Conservation (phyloP, 495 filamentous ascomycete species). For the Lasiosphaeria miniovina region DNA sequence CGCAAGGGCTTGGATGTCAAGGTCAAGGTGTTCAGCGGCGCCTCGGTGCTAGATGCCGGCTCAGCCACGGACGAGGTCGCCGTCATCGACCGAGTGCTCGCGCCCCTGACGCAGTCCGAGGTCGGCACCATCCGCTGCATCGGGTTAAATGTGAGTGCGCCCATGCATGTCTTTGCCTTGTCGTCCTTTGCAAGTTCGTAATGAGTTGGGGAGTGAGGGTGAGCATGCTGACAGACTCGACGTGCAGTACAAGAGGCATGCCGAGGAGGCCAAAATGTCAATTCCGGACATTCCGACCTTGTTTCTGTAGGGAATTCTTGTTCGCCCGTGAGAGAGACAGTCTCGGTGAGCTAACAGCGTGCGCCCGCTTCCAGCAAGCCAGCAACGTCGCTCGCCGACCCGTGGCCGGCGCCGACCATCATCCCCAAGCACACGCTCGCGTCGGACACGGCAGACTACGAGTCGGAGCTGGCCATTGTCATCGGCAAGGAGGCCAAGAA, state of each 20-base stretch:
- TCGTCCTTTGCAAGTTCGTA: background rate
- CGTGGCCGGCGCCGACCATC: conserved; percentile 44
- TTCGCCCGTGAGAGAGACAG: background rate
- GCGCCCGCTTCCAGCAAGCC: conserved; percentile 30
- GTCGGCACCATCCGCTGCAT: conserved; percentile 47
- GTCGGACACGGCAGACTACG: conserved; percentile 42
- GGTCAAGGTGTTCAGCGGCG: conserved; percentile 53
- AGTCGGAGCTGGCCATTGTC: conserved; percentile 47
- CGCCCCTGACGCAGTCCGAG: conserved; percentile 48
- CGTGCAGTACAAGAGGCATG: conserved; percentile 46
- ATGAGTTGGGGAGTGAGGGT: background rate
- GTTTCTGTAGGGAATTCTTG: conserved; percentile 35
- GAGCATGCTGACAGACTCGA: conserved; percentile 4
- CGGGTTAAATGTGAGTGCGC: conserved; percentile 41
- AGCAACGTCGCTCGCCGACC: conserved; percentile 39
- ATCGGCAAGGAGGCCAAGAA: conserved; percentile 47
- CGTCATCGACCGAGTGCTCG: conserved; percentile 52
- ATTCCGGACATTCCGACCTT: conserved; percentile 44
- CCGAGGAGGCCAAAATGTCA: conserved; percentile 44
- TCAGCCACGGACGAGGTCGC: conserved; percentile 47
- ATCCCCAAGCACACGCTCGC: conserved; percentile 43
- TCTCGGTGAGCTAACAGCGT: background rate
- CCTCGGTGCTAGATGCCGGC: conserved; percentile 53
- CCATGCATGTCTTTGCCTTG: background rate
- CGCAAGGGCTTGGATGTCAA: conserved; percentile 53